Conservation (phyloP, 2,329 filamentous ascomycete species). For the Phialophora verrucosa region DNA sequence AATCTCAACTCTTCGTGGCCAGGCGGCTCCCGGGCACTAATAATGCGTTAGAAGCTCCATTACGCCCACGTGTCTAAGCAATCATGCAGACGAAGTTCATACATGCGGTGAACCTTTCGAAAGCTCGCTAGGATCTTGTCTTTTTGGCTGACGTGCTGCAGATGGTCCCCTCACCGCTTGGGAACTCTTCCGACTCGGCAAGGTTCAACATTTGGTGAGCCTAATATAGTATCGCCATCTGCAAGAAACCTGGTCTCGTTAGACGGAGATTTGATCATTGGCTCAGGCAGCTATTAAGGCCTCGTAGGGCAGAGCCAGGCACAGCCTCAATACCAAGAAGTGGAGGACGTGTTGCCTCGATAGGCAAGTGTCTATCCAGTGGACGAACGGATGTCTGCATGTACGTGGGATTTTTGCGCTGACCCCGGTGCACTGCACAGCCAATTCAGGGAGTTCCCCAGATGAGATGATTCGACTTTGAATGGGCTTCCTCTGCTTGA, state of each 20-base stretch:
- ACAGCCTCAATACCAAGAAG: constrained; percentile 4
- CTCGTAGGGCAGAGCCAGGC: constrained; percentile 4
- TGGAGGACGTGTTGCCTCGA: constrained; percentile 10
- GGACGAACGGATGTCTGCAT: not conserved
- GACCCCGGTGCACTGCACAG: too few relatives aligned
- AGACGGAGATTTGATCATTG: not conserved
- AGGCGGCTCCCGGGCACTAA: not conserved
- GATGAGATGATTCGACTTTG: too few relatives aligned
- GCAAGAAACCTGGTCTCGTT: not conserved
- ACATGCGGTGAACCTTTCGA: not conserved
- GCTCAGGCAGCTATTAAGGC: not conserved
- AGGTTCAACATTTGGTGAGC: not conserved
- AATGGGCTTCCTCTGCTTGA: too few relatives aligned
- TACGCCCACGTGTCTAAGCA: not conserved
- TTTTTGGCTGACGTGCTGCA: constrained; percentile 12
- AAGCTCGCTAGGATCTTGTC: not conserved
- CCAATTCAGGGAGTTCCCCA: too few relatives aligned
- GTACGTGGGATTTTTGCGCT: too few relatives aligned
- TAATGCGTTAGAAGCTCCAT: not conserved
- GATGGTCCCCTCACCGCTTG: constrained; percentile 14
- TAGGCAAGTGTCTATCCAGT: constrained; percentile 13
- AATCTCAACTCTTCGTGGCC: too few relatives aligned
- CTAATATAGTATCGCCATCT: not conserved
- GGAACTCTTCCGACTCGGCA: constrained; percentile 16
- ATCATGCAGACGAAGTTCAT: not conserved